Conservation (phyloP, 2,329 filamentous ascomycete species). For the Clonostachys chloroleuca region DNA sequence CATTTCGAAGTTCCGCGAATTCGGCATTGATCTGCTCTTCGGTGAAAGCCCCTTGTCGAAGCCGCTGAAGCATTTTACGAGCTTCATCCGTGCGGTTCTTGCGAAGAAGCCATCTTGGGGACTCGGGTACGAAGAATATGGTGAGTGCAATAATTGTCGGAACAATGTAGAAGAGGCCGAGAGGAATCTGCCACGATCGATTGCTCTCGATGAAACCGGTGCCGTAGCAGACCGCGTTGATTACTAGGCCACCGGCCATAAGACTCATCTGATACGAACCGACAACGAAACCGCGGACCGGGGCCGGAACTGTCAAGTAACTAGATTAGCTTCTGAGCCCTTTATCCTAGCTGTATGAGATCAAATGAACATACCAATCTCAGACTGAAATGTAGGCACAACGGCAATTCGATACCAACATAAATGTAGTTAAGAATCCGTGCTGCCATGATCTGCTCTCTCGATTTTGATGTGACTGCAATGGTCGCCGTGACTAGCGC, state of each 20-base stretch:
- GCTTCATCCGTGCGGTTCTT: conserved; percentile 28
- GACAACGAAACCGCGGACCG: conserved; percentile 53
- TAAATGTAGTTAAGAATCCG: conserved; percentile 54
- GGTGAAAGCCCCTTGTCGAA: too few relatives aligned
- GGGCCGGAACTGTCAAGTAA: conserved; percentile 45
- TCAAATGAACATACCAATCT: not conserved
- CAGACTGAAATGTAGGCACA: conserved; percentile 52
- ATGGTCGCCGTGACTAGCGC: conserved; percentile 44
- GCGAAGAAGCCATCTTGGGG: conserved; percentile 54
- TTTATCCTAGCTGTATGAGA: too few relatives aligned
- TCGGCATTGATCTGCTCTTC: too few relatives aligned
- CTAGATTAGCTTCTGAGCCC: too few relatives aligned
- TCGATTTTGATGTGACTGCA: not conserved
- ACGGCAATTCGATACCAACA: conserved; percentile 53
- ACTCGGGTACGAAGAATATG: conserved; percentile 52
- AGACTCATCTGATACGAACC: conserved; percentile 58
- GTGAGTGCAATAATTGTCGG: conserved; percentile 38
- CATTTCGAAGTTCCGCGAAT: too few relatives aligned
- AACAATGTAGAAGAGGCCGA: conserved; percentile 36
- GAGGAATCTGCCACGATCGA: conserved; percentile 39
- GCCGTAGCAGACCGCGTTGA: conserved; percentile 43
- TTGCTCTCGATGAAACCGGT: conserved; percentile 32
- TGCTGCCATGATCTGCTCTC: conserved; percentile 34
- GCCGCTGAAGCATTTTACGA: too few relatives aligned
- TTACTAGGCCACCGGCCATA: conserved; percentile 43